Conservation (phyloP, 169 alveolate species). For the Babesia bigemina region DNA sequence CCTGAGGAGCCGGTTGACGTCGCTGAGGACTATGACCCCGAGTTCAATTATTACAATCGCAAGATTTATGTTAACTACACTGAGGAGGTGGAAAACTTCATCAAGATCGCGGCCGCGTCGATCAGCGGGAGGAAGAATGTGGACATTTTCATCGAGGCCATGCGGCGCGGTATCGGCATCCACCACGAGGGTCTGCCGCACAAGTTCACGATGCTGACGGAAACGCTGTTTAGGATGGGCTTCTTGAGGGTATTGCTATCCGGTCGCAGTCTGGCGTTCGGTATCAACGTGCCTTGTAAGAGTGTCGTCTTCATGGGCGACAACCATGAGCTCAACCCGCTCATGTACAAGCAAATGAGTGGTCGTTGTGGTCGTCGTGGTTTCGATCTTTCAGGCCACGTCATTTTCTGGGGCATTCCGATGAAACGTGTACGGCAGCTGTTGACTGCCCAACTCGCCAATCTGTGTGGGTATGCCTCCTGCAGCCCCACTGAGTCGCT, state of each 20-base stretch:
- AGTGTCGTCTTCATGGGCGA: slow-evolving; percentile 86
- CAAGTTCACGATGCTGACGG: slow-evolving; percentile 80
- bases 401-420: slow-evolving; percentile 87
- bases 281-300: slow-evolving; percentile 91
- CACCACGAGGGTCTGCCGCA: slow-evolving; percentile 87
- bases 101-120: slow-evolving; percentile 72
- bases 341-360: slow-evolving; percentile 89
- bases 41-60: slow-evolving; percentile 80
- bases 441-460: slow-evolving; percentile 79
- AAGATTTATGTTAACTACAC: slow-evolving; percentile 72
- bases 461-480: slow-evolving; percentile 69
- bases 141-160: slow-evolving; percentile 77
- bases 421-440: slow-evolving; percentile 79
- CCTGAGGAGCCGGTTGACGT: slow-evolving; percentile 85
- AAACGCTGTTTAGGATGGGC: slow-evolving; percentile 84
- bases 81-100: slow-evolving; percentile 76
- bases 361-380: slow-evolving; percentile 94
- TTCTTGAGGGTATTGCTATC: slow-evolving; percentile 84
- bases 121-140: slow-evolving; percentile 72
- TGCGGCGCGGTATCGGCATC: slow-evolving; percentile 89
- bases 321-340: slow-evolving; percentile 82
- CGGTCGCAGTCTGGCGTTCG: slow-evolving; percentile 87
- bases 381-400: slow-evolving; percentile 88
- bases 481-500: slow-evolving; percentile 51
- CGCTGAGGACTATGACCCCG: slow-evolving; percentile 87